These are phyloP conservation scores for Olyra latifolia DNA, from an alignment of 176 grass and related monocot species.

Conservation along the genomic window DNA sequence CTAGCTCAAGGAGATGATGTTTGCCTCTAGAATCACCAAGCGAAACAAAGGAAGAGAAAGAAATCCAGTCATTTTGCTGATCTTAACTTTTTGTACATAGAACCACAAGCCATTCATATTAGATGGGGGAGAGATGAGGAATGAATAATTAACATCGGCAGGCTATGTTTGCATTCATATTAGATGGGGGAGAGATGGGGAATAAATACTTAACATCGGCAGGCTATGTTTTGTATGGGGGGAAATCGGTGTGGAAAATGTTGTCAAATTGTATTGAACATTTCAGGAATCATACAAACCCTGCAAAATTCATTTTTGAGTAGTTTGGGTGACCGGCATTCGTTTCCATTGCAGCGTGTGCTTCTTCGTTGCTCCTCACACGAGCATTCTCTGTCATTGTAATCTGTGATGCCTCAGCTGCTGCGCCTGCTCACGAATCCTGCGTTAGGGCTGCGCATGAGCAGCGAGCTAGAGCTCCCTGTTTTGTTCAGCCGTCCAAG, in stretches of 20 bases:
- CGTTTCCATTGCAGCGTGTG: not conserved
- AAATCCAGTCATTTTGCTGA: conserved; percentile 22
- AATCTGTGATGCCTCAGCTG: not conserved
- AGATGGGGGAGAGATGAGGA: no score
- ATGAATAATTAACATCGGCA: not conserved
- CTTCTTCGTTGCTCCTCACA: not conserved
- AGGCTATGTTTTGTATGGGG: not conserved
- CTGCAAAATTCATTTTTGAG: not conserved
- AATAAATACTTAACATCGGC: not conserved
- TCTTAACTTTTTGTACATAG: conserved; percentile 36
- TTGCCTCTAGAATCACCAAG: not conserved
- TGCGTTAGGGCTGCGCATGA: no score
- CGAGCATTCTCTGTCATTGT: not conserved
- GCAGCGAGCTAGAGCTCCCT: no score
- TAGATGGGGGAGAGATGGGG: no score
- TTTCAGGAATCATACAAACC: not conserved
- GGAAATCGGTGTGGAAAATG: not conserved
- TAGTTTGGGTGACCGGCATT: not conserved
- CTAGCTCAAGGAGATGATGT: conserved; percentile 14
- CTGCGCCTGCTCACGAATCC: no score
- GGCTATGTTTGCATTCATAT: not conserved
- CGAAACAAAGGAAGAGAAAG: not conserved
- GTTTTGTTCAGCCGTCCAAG: no score
- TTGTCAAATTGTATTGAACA: conserved; percentile 5
- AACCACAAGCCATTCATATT: not conserved